Evolutionary conservation across 2,329 filamentous ascomycete species (phyloP), one percentile per base, ranked within the genome.

Genomic region (Colletotrichum navitas): DNA sequence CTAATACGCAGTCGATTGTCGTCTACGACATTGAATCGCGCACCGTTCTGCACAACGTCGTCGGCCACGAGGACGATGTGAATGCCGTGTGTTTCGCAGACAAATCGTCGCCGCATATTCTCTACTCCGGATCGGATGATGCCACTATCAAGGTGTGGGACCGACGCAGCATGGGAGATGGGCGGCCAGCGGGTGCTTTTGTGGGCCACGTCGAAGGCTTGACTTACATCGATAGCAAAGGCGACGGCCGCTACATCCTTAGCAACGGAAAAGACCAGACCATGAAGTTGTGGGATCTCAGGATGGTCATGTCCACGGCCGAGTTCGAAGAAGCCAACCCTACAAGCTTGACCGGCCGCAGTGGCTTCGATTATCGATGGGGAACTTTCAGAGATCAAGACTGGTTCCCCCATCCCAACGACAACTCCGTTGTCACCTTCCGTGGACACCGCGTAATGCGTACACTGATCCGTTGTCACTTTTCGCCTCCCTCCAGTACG

Each of bases 41-140:
- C 24, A 87, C 88, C 56, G 89, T 93, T 0, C 87, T 97, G 41
- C 89, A 98, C 66, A 88, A 90, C 59, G 89, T 97, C 34, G 85
- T 86, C 21, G 95, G 94, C 0, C 96, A 99, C 78, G 84, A 89
- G 5, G 90, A 97, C 76, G 94, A 99, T 79, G 95, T 98, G 66
- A 99, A 98, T 76, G 96, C 96, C 5, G 96, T 99, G 0, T 98
- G 95, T 81, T 98, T 97, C 77, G 96, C 94, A 1, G 95, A 98
- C 81, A 91, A 91, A 72, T 88, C 89, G 39, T 97, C 94, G 0
- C 95, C 96, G 1, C 95, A 99, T 79, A 95, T 98, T 72, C 86
- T 99, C 3, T 98, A 98, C 82, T 98, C 95, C 0, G 96, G 96
- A 26, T 97, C 94, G 0, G 96, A 99, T 78, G 96, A 99, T 78